phyloP scores from a whole-genome alignment of 768 basidiomycete species.

The Panus rudis region DNA sequence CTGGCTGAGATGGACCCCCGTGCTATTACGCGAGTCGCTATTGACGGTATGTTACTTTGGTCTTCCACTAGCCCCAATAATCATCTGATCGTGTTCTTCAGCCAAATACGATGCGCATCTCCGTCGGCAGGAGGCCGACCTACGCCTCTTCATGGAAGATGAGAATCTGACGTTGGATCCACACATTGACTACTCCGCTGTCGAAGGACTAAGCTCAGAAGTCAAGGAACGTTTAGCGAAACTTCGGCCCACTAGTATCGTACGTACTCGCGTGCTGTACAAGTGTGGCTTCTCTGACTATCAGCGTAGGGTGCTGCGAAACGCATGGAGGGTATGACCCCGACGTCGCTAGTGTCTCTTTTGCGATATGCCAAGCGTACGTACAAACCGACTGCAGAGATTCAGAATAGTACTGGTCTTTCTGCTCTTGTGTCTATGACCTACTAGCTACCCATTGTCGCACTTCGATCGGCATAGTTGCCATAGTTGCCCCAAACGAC shows the following conservation, averaged over 20 bases:
- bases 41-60: constrained; percentile 50
- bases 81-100: constrained; percentile 18
- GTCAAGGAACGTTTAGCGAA: constrained; percentile 55
- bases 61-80: background rate
- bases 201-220: constrained; percentile 71
- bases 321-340: constrained; percentile 92
- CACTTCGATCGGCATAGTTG: too few relatives aligned
- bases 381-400: constrained; percentile 12
- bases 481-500: too few relatives aligned
- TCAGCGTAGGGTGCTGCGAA: constrained; percentile 74
- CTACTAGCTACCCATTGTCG: too few relatives aligned
- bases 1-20: constrained; percentile 43
- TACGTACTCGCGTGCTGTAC: constrained; percentile 21
- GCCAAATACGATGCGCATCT: constrained; percentile 60
- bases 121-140: constrained; percentile 66
- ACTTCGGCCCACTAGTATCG: constrained; percentile 65
- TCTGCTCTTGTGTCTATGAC: too few relatives aligned
- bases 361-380: constrained; percentile 52
- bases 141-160: constrained; percentile 68
- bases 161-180: constrained; percentile 67
- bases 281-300: background rate
- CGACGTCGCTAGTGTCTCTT: constrained; percentile 60
- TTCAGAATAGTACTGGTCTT: too few relatives aligned
- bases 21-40: constrained; percentile 54
- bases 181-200: constrained; percentile 56